A percentile compares a stretch with the other conserved stretches of the same genome.
Conservation (phyloP, 352 stramenopile species). For the Pythium brachiatum region DNA sequence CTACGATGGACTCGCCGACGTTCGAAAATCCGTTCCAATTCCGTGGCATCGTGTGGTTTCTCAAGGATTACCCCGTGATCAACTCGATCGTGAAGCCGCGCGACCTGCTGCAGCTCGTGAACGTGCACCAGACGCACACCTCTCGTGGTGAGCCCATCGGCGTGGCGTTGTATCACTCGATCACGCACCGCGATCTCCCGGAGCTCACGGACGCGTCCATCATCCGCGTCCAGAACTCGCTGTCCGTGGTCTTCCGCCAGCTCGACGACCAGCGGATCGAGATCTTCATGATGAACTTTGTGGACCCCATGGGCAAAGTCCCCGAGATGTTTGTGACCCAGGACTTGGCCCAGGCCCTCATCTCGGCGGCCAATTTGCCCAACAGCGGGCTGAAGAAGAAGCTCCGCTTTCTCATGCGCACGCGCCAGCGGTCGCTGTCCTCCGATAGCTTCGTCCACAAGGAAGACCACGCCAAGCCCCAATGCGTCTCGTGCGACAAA, state of each 20-base stretch:
- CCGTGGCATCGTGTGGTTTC: conserved; percentile 14
- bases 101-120: conserved; percentile 12
- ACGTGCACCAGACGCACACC: conserved; percentile 17
- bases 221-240: conserved; percentile 40
- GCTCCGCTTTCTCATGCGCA: conserved; percentile 37
- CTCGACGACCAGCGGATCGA: conserved; percentile 37
- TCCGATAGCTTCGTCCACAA: not conserved
- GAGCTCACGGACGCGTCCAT: conserved; percentile 32
- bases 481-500: conserved; percentile 12
- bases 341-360: conserved; percentile 34
- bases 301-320: conserved; percentile 36
- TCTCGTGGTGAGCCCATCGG: conserved; percentile 46
- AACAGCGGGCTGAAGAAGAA: conserved; percentile 46
- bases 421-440: not conserved
- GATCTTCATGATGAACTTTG: conserved; percentile 42
- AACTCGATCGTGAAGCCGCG: conserved; percentile 17
- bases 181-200: conserved; percentile 46
- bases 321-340: conserved; percentile 43
- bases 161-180: conserved; percentile 50
- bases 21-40: conserved; percentile 17
- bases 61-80: conserved; percentile 20
- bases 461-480: not conserved
- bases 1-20: conserved; percentile 27
- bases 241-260: conserved; percentile 44
- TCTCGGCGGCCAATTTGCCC: conserved; percentile 8